These are phyloP conservation scores for Halteria grandinella DNA, from an alignment of 73 alveolate genomes.

Conservation along the genomic window DNA sequence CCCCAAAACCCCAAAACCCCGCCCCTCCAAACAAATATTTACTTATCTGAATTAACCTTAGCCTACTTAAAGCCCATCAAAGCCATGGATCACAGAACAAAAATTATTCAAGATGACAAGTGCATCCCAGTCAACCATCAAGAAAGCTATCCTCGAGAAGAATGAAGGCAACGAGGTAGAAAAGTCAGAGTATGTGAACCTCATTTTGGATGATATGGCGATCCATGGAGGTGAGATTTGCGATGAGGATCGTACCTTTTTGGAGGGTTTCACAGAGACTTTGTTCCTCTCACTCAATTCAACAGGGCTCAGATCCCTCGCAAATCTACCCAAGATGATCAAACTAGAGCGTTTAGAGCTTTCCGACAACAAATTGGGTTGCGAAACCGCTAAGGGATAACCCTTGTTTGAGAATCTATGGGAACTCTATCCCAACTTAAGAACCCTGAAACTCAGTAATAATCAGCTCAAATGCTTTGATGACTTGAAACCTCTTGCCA, in stretches of 20 bases:
- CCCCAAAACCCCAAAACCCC: too few species aligned
- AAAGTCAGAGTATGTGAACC: conserved; percentile 30
- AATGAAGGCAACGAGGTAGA: conserved; percentile 45
- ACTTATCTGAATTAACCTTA: too few species aligned
- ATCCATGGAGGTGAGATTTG: conserved; percentile 13
- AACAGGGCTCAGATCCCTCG: conserved; percentile 24
- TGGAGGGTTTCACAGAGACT: conserved; percentile 38
- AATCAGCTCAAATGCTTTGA: conserved; percentile 13
- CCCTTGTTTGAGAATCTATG: neutral
- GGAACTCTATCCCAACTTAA: conserved; percentile 9
- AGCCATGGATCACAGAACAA: too few species aligned
- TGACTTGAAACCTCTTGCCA: conserved; percentile 14
- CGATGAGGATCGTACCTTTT: conserved; percentile 19
- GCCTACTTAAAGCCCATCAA: too few species aligned
- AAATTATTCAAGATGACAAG: neutral
- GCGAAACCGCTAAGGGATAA: neutral
- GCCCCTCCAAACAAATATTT: too few species aligned
- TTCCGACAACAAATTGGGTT: conserved; percentile 27
- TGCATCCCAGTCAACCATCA: neutral
- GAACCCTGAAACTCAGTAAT: conserved; percentile 8
- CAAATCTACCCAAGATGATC: conserved; percentile 10
- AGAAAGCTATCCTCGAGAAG: conserved; percentile 11
- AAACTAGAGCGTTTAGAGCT: conserved; percentile 31
- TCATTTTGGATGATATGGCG: conserved; percentile 25
- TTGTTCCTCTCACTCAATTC: conserved; percentile 22